phyloP scores from a whole-genome alignment of 2,329 filamentous ascomycete species.

The Penicillium occitanis region DNA sequence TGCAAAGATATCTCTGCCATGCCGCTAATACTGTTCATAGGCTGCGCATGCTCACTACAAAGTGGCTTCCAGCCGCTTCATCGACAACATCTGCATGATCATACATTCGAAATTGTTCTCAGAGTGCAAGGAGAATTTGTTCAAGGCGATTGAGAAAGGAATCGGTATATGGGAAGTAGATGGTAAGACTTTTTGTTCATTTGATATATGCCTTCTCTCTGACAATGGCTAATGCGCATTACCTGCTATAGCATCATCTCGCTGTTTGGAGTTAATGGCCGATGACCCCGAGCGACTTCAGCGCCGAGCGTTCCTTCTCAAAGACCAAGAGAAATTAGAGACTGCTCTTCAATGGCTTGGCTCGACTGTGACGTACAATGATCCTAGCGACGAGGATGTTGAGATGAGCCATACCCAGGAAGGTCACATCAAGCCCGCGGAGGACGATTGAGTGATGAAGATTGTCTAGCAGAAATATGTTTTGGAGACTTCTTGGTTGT shows the following conservation, averaged over 20 bases:
- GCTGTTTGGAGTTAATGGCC: constrained; percentile 39
- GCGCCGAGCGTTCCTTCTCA: constrained; percentile 32
- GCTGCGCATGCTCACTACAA: constrained; percentile 41
- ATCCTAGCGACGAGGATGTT: not conserved
- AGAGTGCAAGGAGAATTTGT: constrained; percentile 36
- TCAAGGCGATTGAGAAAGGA: constrained; percentile 31
- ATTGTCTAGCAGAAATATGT: not conserved
- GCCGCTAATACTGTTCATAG: constrained; percentile 28
- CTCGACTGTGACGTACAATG: not conserved
- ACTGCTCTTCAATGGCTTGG: constrained; percentile 37
- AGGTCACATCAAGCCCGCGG: not conserved
- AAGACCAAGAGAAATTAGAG: constrained; percentile 36
- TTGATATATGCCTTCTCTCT: not conserved
- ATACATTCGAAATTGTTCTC: constrained; percentile 38
- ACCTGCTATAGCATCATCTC: constrained; percentile 32
- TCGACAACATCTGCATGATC: constrained; percentile 41
- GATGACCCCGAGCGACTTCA: constrained; percentile 39
- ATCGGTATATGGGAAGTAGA: constrained; percentile 34
- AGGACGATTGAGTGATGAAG: not conserved
- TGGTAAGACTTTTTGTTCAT: constrained; percentile 25
- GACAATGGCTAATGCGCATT: not conserved
- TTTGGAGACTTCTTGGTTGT: not conserved
- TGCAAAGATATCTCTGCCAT: not conserved
- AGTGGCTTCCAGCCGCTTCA: constrained; percentile 39
- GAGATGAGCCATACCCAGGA: not conserved